A percentile compares a stretch with the other conserved stretches of the same genome.
These are phyloP conservation scores for Malbranchea cinnamomea DNA, from an alignment of 2,329 filamentous ascomycete species.

Conservation along the genomic window DNA sequence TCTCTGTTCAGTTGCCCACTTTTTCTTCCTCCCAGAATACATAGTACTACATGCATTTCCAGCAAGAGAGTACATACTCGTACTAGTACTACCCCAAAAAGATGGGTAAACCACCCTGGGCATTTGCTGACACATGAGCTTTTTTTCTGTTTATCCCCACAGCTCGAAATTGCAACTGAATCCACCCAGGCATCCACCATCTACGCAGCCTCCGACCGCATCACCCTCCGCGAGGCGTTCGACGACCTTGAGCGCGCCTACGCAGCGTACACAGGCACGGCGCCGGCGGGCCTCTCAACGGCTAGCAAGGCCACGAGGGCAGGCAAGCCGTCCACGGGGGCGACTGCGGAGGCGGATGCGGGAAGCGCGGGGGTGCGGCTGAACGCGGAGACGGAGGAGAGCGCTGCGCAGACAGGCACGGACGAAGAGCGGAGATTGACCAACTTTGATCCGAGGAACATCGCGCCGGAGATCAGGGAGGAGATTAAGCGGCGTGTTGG, in stretches of 20 bases:
- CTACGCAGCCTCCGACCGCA: slow-evolving; percentile 32
- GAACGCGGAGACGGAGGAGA: slow-evolving; percentile 6
- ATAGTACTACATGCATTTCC: no score
- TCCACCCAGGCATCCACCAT: slow-evolving; percentile 30
- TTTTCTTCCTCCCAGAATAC: no score
- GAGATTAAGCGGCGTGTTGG: slow-evolving; percentile 31
- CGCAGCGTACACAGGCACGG: slow-evolving; percentile 17
- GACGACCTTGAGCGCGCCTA: slow-evolving; percentile 24
- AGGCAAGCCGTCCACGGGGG: no score
- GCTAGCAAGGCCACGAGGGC: slow-evolving; percentile 5
- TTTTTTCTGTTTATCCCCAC: not conserved
- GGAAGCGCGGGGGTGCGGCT: slow-evolving; percentile 3
- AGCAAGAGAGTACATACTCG: no score
- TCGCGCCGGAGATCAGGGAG: slow-evolving; percentile 19
- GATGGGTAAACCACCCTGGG: no score
- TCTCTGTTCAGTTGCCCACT: not conserved
- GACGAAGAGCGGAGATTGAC: slow-evolving; percentile 17
- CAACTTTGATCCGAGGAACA: slow-evolving; percentile 17
- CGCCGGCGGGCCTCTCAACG: slow-evolving; percentile 2
- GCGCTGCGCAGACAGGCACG: slow-evolving; percentile 4
- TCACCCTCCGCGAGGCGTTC: slow-evolving; percentile 31
- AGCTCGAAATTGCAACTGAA: slow-evolving; percentile 34
- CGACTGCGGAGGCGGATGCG: slow-evolving; percentile 1
- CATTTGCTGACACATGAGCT: no score
- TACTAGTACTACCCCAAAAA: no score